Percentiles rank a stretch among this genome's conserved stretches.
phyloP scores from a whole-genome alignment of 2,329 filamentous ascomycete species.

The Aspergillus ibericus region DNA sequence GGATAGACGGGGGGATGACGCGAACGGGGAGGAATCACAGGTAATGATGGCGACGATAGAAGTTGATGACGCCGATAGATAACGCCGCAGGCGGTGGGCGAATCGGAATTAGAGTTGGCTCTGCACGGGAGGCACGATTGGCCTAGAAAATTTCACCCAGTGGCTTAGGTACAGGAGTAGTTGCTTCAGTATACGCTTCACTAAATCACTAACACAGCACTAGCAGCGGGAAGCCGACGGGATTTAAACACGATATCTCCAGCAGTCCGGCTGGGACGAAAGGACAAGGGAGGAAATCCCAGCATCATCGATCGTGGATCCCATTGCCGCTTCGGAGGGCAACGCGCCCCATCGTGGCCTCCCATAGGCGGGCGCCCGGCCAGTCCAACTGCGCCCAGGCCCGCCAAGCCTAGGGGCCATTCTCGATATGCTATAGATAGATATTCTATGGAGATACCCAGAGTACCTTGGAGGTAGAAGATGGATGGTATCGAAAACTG shows the following conservation, averaged over 20 bases:
- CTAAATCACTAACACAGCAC: too few species aligned
- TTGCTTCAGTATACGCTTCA: not conserved
- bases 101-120: slow-evolving; percentile 6
- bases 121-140: slow-evolving; percentile 3
- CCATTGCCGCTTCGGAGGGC: not conserved
- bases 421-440: not conserved
- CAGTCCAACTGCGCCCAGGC: not conserved
- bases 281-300: not conserved
- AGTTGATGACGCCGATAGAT: slow-evolving; percentile 7
- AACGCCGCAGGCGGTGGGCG: slow-evolving; percentile 4
- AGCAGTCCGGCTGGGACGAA: not conserved
- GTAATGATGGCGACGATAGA: not conserved
- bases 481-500: too few species aligned
- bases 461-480: too few species aligned
- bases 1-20: not conserved
- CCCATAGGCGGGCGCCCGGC: not conserved
- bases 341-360: not conserved
- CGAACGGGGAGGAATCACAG: not conserved
- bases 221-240: not conserved
- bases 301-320: not conserved
- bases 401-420: not conserved
- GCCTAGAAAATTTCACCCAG: not conserved
- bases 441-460: too few species aligned
- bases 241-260: not conserved
- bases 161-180: not conserved